Conservation (phyloP, 441 rosid species). For the Gossypium laxum region DNA sequence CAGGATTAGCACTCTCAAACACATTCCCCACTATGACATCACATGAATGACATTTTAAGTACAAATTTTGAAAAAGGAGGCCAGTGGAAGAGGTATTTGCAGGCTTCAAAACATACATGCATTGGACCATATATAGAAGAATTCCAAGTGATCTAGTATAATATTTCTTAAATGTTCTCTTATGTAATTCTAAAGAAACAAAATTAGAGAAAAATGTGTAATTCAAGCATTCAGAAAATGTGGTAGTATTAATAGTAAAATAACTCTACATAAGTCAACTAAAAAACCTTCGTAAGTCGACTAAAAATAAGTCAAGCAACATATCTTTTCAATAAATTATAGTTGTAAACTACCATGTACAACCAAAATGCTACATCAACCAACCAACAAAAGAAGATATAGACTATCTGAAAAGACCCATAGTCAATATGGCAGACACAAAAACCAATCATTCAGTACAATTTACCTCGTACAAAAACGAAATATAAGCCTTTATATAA, state of each 20-base stretch:
- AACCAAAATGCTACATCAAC: slow-evolving; percentile 10
- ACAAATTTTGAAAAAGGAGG: background rate
- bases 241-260: background rate
- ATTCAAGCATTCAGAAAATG: background rate
- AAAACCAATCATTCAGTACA: background rate
- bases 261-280: background rate
- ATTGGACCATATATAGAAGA: background rate
- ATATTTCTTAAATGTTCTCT: background rate
- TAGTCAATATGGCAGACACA: background rate
- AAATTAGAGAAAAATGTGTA: background rate
- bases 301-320: background rate
- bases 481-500: background rate
- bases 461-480: background rate
- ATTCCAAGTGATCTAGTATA: background rate
- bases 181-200: background rate
- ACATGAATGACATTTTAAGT: background rate
- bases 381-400: slow-evolving; percentile 3
- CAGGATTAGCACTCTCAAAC: background rate
- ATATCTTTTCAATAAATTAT: background rate
- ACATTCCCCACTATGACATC: background rate
- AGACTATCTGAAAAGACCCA: background rate
- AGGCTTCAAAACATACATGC: background rate
- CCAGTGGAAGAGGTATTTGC: background rate
- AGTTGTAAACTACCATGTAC: background rate
- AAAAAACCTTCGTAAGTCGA: too few species aligned